Base-by-base conservation (phyloP, 208 protist genomes). In the Crithidia bombi region DNA sequence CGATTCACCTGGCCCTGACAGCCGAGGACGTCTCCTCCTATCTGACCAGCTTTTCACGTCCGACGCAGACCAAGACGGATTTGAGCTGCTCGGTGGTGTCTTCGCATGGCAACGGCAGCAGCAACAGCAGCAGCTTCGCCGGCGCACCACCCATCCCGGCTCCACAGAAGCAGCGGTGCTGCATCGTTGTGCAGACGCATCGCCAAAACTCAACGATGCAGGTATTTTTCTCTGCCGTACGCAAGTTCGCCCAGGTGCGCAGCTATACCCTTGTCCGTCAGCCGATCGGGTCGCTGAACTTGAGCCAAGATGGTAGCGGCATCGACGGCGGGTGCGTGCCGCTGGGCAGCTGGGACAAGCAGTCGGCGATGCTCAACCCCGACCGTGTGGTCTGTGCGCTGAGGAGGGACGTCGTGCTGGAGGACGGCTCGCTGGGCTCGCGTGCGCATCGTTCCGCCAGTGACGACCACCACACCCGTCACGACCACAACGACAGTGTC, bases 181-280 rank as follows among this genome's bases (percentile, higher is more conserved):
- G 82, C 67, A 74, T 95, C 55, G 85, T 95, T 15, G 90, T 95
- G 38, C 90, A 95, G 68, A 92, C 85, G 46, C 90, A 95, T 46
- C 82, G 90, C 30, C 90, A 95, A 61, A 65, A 75, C 25, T 74
- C 75, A 55, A 95, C 90, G 10, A 93, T 95, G 83, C 82, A 90
- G 71, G 46, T 52, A 11, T 93, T 95, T 41, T 95, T 95, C 65
- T 74, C 83, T 32, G 77, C 71, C 11, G 57, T 92, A 10, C 50
- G 65, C 19, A 54, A 55, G 28, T 84, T 86, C 41, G 82, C 74
- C 12, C 51, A 70, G 33, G 82, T 87, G 59, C 30, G 65, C 28
- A 83, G 67, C 58, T 89, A 82, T 65, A 73, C 57, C 23, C 71
- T 89, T 9, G 70, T 85, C 15, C 67, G 70, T 6, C 71, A 69